Evolutionary conservation across 1,284 basidiomycete genomes (phyloP).

Genomic region (Paramarasmius palmivorus): DNA sequence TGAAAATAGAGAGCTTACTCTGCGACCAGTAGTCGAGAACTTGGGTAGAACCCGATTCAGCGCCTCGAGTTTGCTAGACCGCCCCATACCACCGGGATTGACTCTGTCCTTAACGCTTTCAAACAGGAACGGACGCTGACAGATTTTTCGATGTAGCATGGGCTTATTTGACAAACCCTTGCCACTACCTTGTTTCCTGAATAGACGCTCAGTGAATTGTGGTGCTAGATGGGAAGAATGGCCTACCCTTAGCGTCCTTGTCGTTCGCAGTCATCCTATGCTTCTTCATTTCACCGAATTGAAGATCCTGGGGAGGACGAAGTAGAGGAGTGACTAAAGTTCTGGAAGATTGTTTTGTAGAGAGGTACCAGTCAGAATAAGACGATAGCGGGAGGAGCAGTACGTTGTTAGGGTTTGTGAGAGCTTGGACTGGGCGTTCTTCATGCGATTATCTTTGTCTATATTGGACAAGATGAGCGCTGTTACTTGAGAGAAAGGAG

Average conservation of each 20-base stretch:
- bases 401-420: conserved; percentile 91
- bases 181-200: conserved; percentile 72
- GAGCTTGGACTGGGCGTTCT: conserved; percentile 97
- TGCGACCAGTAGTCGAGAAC: conserved; percentile 90
- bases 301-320: conserved; percentile 97
- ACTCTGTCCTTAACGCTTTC: conserved; percentile 93
- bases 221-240: not conserved
- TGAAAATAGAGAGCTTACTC: conserved; percentile 49
- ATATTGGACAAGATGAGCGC: not conserved
- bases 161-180: conserved; percentile 95
- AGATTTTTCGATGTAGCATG: conserved; percentile 99
- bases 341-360: conserved; percentile 99
- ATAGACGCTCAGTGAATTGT: conserved; percentile 11
- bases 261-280: conserved; percentile 95
- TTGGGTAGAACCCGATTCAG: conserved; percentile 93
- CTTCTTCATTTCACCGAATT: conserved; percentile 99
- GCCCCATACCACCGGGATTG: conserved; percentile 79
- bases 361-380: conserved; percentile 97
- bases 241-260: conserved; percentile 56
- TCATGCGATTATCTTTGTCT: conserved; percentile 99
- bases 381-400: conserved; percentile 92
- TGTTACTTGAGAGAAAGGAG: not conserved
- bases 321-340: conserved; percentile 97
- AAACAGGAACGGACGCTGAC: conserved; percentile 97
- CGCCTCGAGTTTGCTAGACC: conserved; percentile 95